Evolutionary conservation across 106 monocot genomes (phyloP).

Genomic region (Dactylorhiza incarnata): DNA sequence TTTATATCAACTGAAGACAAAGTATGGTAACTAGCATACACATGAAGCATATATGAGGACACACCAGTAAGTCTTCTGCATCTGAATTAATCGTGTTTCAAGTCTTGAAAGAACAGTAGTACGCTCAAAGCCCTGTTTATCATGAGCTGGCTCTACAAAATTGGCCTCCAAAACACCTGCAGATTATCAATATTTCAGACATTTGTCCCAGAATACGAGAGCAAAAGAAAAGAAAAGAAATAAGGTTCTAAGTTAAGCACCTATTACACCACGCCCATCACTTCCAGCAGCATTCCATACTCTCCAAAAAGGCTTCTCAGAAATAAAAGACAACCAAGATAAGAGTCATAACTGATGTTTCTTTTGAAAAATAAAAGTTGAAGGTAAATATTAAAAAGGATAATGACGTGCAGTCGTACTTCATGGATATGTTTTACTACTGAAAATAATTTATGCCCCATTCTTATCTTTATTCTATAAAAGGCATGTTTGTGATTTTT

Average conservation of each 20-base stretch:
- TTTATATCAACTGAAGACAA: background rate
- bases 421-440: too few species aligned
- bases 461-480: too few species aligned
- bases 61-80: constrained; percentile 90
- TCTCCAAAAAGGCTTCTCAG: constrained; percentile 84
- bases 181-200: constrained; percentile 3
- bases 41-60: constrained; percentile 12
- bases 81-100: constrained; percentile 59
- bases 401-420: too few species aligned
- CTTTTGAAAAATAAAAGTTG: too few species aligned
- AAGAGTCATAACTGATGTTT: background rate
- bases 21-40: background rate
- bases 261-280: constrained; percentile 96
- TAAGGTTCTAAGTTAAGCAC: constrained; percentile 13
- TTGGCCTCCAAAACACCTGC: constrained; percentile 92
- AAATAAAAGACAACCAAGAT: background rate
- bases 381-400: too few species aligned
- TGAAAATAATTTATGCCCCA: too few species aligned
- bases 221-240: background rate
- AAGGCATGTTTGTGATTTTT: too few species aligned
- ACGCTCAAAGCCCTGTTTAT: constrained; percentile 91
- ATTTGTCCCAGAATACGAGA: background rate
- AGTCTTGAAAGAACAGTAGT: constrained; percentile 90
- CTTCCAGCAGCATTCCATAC: constrained; percentile 99
- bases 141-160: constrained; percentile 98